Percentiles rank a stretch among this genome's conserved stretches.
Evolutionary conservation across 495 filamentous ascomycete genomes (phyloP).

Genomic region (Penicillium fimorum): DNA sequence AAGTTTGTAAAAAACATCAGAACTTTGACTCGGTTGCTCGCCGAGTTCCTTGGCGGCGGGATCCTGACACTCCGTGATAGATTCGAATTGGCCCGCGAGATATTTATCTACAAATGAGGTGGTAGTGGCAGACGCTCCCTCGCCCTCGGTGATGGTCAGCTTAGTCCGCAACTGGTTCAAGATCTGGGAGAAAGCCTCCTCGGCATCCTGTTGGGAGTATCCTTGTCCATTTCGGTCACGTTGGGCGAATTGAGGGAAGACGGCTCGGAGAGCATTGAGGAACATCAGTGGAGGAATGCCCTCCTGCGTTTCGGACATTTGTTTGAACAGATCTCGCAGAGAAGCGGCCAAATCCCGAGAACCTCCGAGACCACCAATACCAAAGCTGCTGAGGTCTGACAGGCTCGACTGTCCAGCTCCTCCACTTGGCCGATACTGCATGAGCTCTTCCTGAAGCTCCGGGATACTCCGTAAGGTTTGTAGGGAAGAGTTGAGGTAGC

Average conservation of each 20-base stretch:
- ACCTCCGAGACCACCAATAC: constrained; percentile 57
- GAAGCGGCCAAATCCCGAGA: constrained; percentile 75
- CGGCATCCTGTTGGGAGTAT: constrained; percentile 94
- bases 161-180: constrained; percentile 80
- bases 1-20: constrained; percentile 85
- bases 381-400: constrained; percentile 55
- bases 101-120: constrained; percentile 86
- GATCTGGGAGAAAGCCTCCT: constrained; percentile 98
- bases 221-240: constrained; percentile 74
- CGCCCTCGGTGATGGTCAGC: constrained; percentile 62
- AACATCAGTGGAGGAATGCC: constrained; percentile 85
- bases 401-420: constrained; percentile 36
- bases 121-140: constrained; percentile 43
- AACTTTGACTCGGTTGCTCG: constrained; percentile 63
- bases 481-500: constrained; percentile 95
- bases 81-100: constrained; percentile 75
- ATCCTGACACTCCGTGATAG: constrained; percentile 79
- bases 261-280: constrained; percentile 72
- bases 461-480: constrained; percentile 87
- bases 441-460: constrained; percentile 81
- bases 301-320: constrained; percentile 89
- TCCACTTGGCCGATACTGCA: constrained; percentile 57
- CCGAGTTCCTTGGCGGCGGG: constrained; percentile 69
- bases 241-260: constrained; percentile 95
- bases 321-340: constrained; percentile 83